Evolutionary conservation across 75 land plant genomes (phyloP).

Genomic region (Sequoiadendron giganteum): DNA sequence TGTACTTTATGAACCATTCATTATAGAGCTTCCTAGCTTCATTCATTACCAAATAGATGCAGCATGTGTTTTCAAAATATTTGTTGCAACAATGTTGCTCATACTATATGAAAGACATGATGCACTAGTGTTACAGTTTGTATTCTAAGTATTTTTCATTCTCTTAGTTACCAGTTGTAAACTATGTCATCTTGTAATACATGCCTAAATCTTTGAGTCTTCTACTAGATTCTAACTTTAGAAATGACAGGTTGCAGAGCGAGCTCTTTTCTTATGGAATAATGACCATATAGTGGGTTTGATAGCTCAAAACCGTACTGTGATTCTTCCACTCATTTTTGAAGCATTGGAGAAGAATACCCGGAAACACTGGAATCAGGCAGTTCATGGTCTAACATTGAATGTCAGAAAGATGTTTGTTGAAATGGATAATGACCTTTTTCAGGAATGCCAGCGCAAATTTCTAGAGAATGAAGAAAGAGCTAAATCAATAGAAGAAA

Average conservation of each 20-base stretch:
- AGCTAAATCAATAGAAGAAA: slow-evolving; percentile 50
- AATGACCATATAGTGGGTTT: slow-evolving; percentile 78
- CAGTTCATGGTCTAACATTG: slow-evolving; percentile 61
- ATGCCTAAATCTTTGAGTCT: neutral
- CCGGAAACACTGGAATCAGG: slow-evolving; percentile 79
- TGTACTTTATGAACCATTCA: no score
- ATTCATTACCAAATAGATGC: no score
- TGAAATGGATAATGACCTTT: slow-evolving; percentile 80
- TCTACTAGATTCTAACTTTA: slow-evolving; percentile 1
- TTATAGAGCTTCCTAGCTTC: no score
- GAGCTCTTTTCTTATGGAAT: slow-evolving; percentile 81
- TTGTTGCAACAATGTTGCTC: neutral
- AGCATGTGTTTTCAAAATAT: neutral
- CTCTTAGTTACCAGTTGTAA: neutral
- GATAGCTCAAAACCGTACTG: slow-evolving; percentile 71
- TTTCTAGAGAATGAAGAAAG: slow-evolving; percentile 50
- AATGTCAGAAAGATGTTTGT: slow-evolving; percentile 82
- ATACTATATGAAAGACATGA: neutral
- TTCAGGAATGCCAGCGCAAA: slow-evolving; percentile 65
- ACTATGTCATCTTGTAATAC: neutral
- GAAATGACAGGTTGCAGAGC: slow-evolving; percentile 73
- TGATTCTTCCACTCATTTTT: slow-evolving; percentile 66
- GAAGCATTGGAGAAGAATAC: slow-evolving; percentile 73
- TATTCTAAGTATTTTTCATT: neutral
- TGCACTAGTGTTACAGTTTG: neutral